Base-by-base conservation (phyloP, 2,329 filamentous ascomycete genomes). In the Berkeleyomyces rouxiae region DNA sequence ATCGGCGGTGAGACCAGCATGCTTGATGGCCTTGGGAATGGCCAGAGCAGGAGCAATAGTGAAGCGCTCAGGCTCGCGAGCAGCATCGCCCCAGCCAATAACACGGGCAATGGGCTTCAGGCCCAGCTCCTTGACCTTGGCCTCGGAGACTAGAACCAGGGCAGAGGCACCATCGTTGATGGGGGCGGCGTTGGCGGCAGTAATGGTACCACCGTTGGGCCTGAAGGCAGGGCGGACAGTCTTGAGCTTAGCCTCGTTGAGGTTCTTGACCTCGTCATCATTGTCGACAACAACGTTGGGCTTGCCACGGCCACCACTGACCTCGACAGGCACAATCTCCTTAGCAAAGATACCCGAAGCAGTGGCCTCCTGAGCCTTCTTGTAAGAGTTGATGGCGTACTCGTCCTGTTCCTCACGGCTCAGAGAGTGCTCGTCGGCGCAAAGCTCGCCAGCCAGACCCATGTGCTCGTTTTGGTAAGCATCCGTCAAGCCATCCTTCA, bases 401-500 rank as follows among this genome's bases (percentile, higher is more conserved):
- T 91, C 87, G 72, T 99, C 93, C 79, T 96, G 92, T 69, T 86
- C 79, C 75, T 92, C 87, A 68, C 93, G 85, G 71, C 80, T 82
- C 75, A 99, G 83, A 66, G 77, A 80, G 76, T 97, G 83, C 70
- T 96, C 91, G 63, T 82, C 75, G 63, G 90, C 88, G 76, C 93
- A 99, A 71, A 96, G 88, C 80, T 99, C 93, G 65, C 81, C 93
- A 70, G 88, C 83, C 63, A 99, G 76, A 70, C 93, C 93, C 93
- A 99, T 99, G 75, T 96, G 90, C 75, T 97, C 88, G 76, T 93
- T 87, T 78, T 90, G 90, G 76, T 93, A 96, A 67, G 90, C 90
- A 73, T 99, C 93, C 61, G 88, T 95, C 68, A 99, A 81, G 67
- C 93, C 93, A 72, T 99, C 93, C 79, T 91, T 91, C 70, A 96